Conservation (phyloP, 2,329 filamentous ascomycete genomes). For the Colletotrichum tropicale region DNA sequence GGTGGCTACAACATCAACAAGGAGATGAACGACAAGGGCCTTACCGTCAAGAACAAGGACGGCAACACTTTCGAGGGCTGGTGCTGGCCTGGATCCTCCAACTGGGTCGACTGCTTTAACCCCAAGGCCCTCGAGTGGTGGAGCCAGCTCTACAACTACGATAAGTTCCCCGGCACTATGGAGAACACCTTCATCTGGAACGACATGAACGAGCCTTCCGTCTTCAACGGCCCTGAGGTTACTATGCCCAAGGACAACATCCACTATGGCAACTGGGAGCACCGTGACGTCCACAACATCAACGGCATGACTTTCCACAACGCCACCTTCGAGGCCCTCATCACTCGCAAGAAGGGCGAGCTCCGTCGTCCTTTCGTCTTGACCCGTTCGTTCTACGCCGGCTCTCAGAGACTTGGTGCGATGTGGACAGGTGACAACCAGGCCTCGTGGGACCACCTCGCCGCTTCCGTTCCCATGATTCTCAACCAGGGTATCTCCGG, state of each 20-base stretch:
- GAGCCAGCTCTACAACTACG: conserved; percentile 85
- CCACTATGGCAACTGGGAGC: conserved; percentile 91
- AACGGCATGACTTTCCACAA: conserved; percentile 97
- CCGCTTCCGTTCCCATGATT: conserved; percentile 90
- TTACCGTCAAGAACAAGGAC: conserved; percentile 90
- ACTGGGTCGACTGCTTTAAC: conserved; percentile 97
- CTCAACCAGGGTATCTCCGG: conserved; percentile 91
- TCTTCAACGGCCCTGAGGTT: conserved; percentile 97
- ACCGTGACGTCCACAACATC: conserved; percentile 94
- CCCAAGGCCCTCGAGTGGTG: conserved; percentile 93
- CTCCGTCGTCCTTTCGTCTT: conserved; percentile 87
- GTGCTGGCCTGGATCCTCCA: conserved; percentile 97
- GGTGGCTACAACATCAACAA: conserved; percentile 78
- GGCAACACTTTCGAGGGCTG: conserved; percentile 89
- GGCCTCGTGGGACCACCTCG: conserved; percentile 89
- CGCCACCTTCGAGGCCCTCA: conserved; percentile 84
- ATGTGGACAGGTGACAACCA: conserved; percentile 99
- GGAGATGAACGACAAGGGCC: conserved; percentile 81
- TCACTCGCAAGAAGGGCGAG: conserved; percentile 86
- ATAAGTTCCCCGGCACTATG: conserved; percentile 83
- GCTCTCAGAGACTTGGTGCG: conserved; percentile 86
- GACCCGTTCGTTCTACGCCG: conserved; percentile 90
- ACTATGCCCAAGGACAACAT: conserved; percentile 99
- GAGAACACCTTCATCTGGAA: conserved; percentile 97
- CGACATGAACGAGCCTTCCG: conserved; percentile 99